Evolutionary conservation across 768 basidiomycete genomes (phyloP), one percentile per base, ranked within the genome.

Genomic region (Xerocomellus amylosporus): DNA sequence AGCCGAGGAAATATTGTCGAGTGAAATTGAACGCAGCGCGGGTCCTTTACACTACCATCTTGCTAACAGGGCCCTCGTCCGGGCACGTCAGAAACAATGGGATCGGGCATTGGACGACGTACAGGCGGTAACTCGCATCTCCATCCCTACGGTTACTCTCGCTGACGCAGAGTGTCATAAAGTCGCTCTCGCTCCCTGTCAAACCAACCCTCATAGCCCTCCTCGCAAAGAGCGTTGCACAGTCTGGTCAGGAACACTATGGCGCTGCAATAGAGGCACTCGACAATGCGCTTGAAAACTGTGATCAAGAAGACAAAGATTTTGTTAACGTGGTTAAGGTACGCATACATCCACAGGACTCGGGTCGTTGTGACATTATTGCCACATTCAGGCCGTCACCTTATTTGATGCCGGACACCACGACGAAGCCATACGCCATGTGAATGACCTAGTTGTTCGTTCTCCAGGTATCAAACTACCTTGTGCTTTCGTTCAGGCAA

Each of bases 61-160:
- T 28, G 56, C 57, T 13, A 63, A 56, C n/a, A 41, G 63, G 22
- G 56, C 63, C 15, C 41, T 64, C 8, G 14, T 64, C 15, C 60
- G 56, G 8, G 43, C 45, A 14, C 60, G 46, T 5, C 17, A 54
- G 22, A 20, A 19, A 26, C 40, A 49, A n/a, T 62, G 56, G 53
- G 47, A 48, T 20, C 39, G 8, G 8, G 63, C 63, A 19, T 34
- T 59, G 31, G 43, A 59, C 1, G 63, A 64, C 12, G 53, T 48
- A 17, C 45, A 63, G 4, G 15, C 14, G 50, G 63, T 65, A 54
- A 36, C 0, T 42, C 12, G 1, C 1, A 31, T 43, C 8, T 37
- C 20, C 33, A 36, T 28, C 12, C 13, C 15, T 33, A 2, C 17
- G 2, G 15, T 8, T 13, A 42, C 5, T 15, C 15, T 41, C 3